phyloP scores from a whole-genome alignment of 2,329 filamentous ascomycete genomes.

The Colletotrichum chlorophyti region DNA sequence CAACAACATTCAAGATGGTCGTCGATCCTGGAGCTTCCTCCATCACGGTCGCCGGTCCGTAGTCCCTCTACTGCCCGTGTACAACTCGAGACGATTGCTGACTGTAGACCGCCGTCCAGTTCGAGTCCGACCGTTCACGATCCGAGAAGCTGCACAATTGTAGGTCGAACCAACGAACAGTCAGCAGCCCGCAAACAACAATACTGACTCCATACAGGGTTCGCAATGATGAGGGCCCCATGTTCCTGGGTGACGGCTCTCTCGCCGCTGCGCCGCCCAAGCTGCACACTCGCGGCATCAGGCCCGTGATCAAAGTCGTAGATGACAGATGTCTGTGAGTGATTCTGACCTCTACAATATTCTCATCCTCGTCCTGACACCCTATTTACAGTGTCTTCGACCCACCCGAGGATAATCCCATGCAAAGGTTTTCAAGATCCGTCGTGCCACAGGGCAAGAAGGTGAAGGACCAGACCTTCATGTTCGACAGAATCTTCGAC shows the following conservation, averaged over 20 bases:
- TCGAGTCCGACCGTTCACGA: constrained; percentile 76
- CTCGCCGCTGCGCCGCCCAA: constrained; percentile 89
- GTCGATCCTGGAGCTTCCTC: constrained; percentile 59
- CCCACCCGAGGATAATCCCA: constrained; percentile 91
- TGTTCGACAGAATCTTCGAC: constrained; percentile 96
- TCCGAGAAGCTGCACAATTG: constrained; percentile 94
- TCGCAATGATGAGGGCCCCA: constrained; percentile 79
- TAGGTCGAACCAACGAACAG: constrained; percentile 42
- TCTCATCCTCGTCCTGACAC: constrained; percentile 29
- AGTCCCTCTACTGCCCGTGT: not conserved
- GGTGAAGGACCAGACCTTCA: constrained; percentile 97
- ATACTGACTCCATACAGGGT: constrained; percentile 14
- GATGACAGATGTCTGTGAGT: constrained; percentile 95
- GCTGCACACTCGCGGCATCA: constrained; percentile 83
- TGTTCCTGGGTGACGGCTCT: constrained; percentile 97
- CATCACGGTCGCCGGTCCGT: constrained; percentile 64
- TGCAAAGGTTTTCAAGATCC: constrained; percentile 85
- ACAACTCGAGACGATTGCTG: no score
- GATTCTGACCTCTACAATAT: not conserved
- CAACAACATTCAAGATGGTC: constrained; percentile 19
- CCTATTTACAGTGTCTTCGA: constrained; percentile 79
- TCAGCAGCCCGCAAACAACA: not conserved
- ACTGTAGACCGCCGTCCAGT: constrained; percentile 48
- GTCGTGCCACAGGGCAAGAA: constrained; percentile 86
- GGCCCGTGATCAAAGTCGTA: constrained; percentile 93